Evolutionary conservation across 1,284 basidiomycete species (phyloP).

Genomic region (Marasmius oreades): DNA sequence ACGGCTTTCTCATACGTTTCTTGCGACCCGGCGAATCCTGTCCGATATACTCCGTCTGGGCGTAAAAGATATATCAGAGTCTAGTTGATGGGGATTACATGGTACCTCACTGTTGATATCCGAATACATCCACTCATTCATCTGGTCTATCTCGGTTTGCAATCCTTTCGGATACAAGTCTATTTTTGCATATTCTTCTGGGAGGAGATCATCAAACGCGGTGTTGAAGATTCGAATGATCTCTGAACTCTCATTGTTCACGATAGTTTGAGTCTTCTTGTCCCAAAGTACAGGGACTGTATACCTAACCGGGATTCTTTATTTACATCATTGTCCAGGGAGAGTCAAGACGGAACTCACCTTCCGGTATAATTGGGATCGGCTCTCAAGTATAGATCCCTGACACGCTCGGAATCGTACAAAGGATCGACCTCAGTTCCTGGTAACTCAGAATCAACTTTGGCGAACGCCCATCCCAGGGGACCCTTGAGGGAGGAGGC

Average conservation of each 20-base stretch:
- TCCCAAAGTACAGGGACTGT: slow-evolving; percentile 94
- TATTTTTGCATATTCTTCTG: slow-evolving; percentile 60
- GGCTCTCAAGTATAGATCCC: slow-evolving; percentile 82
- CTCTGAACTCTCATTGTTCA: slow-evolving; percentile 93
- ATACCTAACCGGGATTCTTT: slow-evolving; percentile 42
- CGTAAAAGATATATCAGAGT: neutral
- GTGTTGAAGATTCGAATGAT: slow-evolving; percentile 88
- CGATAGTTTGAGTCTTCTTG: slow-evolving; percentile 83
- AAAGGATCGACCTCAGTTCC: slow-evolving; percentile 73
- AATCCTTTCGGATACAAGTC: slow-evolving; percentile 79
- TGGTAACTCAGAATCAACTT: slow-evolving; percentile 57
- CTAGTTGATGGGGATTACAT: neutral
- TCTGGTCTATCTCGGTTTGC: slow-evolving; percentile 74
- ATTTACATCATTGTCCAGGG: neutral
- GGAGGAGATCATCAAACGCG: slow-evolving; percentile 74
- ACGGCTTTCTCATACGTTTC: slow-evolving; percentile 82
- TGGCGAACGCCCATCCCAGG: slow-evolving; percentile 88
- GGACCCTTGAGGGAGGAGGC: slow-evolving; percentile 86
- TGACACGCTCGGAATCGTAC: slow-evolving; percentile 67
- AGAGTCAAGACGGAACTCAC: slow-evolving; percentile 26
- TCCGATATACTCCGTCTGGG: slow-evolving; percentile 84
- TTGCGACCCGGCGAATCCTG: slow-evolving; percentile 85
- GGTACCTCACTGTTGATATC: slow-evolving; percentile 33
- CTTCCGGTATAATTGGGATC: slow-evolving; percentile 69
- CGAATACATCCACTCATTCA: slow-evolving; percentile 59